Base-by-base conservation (phyloP, 306 rosid species). In the Luffa acutangula region DNA sequence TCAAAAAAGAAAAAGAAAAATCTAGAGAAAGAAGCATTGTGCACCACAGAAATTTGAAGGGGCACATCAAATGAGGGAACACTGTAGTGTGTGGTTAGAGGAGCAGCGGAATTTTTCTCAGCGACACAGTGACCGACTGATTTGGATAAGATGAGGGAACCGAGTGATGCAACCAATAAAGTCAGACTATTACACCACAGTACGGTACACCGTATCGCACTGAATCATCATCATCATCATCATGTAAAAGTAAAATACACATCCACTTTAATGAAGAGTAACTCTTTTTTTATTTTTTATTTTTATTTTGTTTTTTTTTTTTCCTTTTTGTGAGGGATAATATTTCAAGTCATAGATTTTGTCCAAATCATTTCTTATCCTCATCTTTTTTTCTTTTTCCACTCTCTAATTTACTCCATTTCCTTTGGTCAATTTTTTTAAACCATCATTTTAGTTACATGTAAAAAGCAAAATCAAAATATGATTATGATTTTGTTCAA, bases 161-260 rank as follows among this genome's bases (percentile, higher is more conserved):
- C 3, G 37, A 20, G 76, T 66, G 84, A 81, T 64, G 80, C 78
- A 77, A 64, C 69, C 85, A 76, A 67, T 82, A 41, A 67, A 64
- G 81, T 37, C 6, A 37, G 53, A 17, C 65, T 78, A 57, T 57
- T 43, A 67, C 33, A 72, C 51, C 43, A 54, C 31, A 51, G 83
- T 85, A 82, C 80, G 49, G 79, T 79, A 54, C 83, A 59, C 79
- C 79, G 7, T 79, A 48, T 48, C 64, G 54, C 83, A 79, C 64
- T n/a, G 76, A 81, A 84, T 70, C 70, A 80, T 62, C 66, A 62
- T 82, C 76, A 7, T 82, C 58, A 78, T 73, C 83, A 71, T 57
- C 43, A 39, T 54, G 3, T 6, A 34, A 65, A 65, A 66, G 74
- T 66, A 66, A 66, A 66, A 25, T 25, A 25, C 17, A 39, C 63